Percentiles rank a stretch among this genome's conserved stretches.
Evolutionary conservation across 306 rosid species (phyloP).

Genomic region (Pachyrhizus erosus): DNA sequence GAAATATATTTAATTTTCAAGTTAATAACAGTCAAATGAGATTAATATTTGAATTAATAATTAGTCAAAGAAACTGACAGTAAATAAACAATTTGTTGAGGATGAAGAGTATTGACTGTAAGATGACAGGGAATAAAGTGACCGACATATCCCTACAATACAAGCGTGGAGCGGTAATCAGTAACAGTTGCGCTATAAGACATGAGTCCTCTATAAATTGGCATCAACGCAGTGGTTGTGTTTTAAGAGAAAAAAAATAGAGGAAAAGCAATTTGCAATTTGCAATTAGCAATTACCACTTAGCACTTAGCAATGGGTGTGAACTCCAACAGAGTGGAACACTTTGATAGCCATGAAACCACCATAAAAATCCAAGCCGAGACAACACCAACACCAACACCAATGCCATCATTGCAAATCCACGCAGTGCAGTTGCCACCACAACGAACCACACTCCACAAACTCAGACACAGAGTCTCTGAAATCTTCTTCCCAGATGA

Average conservation of each 20-base stretch:
- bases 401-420: slow-evolving; percentile 52
- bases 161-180: too few species aligned
- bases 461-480: slow-evolving; percentile 65
- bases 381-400: background rate
- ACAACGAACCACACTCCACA: slow-evolving; percentile 54
- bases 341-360: slow-evolving; percentile 54
- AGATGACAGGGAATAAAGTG: background rate
- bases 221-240: background rate
- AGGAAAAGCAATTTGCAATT: too few species aligned
- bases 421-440: slow-evolving; percentile 79
- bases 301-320: slow-evolving; percentile 50
- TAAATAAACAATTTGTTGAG: background rate
- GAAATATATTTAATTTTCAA: too few species aligned
- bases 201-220: background rate
- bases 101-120: background rate
- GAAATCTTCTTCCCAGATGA: slow-evolving; percentile 95
- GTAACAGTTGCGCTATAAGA: background rate
- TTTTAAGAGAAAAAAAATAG: too few species aligned
- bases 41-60: too few species aligned
- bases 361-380: slow-evolving; percentile 49
- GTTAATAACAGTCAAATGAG: too few species aligned
- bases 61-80: too few species aligned
- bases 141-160: background rate
- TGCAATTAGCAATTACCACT: too few species aligned
- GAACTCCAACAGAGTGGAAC: slow-evolving; percentile 80